A percentile compares a stretch with the other conserved stretches of the same genome.
phyloP scores from a whole-genome alignment of 2,329 filamentous ascomycete genomes.

The Gliomastix tumulicola region DNA sequence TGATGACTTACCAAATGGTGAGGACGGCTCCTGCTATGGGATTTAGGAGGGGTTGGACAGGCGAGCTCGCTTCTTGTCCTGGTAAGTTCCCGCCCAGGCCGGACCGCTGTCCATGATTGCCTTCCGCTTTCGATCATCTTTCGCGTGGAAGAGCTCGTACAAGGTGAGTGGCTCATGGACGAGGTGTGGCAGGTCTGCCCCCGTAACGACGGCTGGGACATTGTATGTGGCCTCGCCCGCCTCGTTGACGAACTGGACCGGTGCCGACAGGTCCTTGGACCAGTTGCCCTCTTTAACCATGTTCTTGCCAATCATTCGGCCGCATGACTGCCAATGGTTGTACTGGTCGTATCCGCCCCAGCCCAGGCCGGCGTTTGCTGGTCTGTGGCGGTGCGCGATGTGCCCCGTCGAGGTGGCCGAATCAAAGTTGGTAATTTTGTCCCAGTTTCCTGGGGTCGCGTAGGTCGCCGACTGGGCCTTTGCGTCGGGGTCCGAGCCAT shows the following conservation, averaged over 20 bases:
- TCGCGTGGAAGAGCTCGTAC: no score
- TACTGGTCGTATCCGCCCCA: conserved; percentile 7
- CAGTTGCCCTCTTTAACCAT: conserved; percentile 4
- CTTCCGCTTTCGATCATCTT: no score
- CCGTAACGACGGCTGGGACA: background rate
- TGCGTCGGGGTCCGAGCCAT: conserved; percentile 5
- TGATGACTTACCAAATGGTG: no score
- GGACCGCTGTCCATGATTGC: no score
- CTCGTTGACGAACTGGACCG: background rate
- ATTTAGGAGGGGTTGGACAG: no score
- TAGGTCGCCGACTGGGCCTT: conserved; percentile 4
- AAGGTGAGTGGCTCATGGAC: no score
- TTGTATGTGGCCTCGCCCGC: background rate
- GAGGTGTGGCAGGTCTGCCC: no score
- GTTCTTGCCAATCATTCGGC: conserved; percentile 3
- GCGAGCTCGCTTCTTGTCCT: no score
- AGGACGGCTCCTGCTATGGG: no score
- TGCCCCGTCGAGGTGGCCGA: conserved; percentile 7
- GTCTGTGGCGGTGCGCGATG: conserved; percentile 3
- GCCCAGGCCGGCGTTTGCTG: conserved; percentile 4
- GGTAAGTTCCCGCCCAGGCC: no score
- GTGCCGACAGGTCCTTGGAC: background rate
- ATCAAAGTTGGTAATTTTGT: conserved; percentile 2
- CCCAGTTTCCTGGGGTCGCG: conserved; percentile 1
- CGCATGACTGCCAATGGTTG: conserved; percentile 4